Evolutionary conservation across 1,139 yeast species (phyloP).

Genomic region (Taphrina pruni): DNA sequence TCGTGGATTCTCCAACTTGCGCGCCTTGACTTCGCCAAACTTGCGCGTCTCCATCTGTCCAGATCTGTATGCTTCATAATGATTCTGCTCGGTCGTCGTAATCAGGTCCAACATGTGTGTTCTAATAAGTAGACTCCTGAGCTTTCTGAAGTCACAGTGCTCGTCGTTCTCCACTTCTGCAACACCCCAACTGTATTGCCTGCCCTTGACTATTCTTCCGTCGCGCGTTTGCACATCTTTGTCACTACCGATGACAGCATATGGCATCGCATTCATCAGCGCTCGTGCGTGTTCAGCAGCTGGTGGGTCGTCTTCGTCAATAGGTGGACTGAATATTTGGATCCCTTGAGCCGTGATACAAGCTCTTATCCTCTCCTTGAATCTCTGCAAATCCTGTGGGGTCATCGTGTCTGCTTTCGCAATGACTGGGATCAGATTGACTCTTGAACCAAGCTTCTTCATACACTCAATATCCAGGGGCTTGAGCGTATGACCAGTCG

Average conservation of each 20-base stretch:
- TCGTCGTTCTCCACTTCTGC: constrained; percentile 96
- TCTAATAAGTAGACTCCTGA: constrained; percentile 84
- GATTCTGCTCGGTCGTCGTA: constrained; percentile 85
- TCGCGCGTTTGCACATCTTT: constrained; percentile 77
- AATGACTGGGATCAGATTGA: constrained; percentile 90
- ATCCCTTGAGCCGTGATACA: constrained; percentile 92
- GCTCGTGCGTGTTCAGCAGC: constrained; percentile 45
- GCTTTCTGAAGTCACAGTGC: constrained; percentile 93
- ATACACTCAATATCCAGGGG: constrained; percentile 94
- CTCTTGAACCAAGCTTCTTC: constrained; percentile 85
- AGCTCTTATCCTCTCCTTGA: constrained; percentile 86
- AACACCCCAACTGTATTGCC: constrained; percentile 97
- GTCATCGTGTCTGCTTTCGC: constrained; percentile 94
- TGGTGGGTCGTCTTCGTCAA: constrained; percentile 48
- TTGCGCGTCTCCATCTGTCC: constrained; percentile 73
- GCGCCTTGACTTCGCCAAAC: constrained; percentile 56
- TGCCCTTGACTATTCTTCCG: constrained; percentile 80
- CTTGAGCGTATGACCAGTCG: constrained; percentile 92
- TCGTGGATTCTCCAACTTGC: constrained; percentile 72
- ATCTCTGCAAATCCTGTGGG: constrained; percentile 76
- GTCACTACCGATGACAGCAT: constrained; percentile 90
- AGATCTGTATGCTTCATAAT: constrained; percentile 86
- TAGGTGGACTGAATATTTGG: constrained; percentile 84
- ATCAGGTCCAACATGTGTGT: constrained; percentile 92
- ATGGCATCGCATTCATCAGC: constrained; percentile 71